Evolutionary conservation across 176 grass and related monocot species (phyloP), one percentile per base, ranked within the genome.

Genomic region (Paspalum vaginatum): DNA sequence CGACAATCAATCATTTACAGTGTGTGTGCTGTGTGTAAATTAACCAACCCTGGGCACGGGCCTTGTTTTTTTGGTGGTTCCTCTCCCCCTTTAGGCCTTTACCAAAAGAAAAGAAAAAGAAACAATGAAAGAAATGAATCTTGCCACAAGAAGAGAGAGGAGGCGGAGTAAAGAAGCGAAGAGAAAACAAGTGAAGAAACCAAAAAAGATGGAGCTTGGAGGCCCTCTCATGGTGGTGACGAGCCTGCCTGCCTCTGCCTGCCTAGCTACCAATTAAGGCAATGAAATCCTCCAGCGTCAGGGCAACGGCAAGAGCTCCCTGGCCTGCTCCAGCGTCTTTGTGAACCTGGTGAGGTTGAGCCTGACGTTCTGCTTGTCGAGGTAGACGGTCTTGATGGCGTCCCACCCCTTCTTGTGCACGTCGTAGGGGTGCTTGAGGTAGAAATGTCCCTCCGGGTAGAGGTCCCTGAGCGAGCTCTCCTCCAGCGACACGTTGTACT

Each of bases 401-500:
- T 47, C 43, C 89, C 87, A 96, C 0, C 90, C 93, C 43, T 90
- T 84, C 81, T 68, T 88, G 70, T 86, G 79, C 53, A 92, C 58
- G 18, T 81, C 86, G 50, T 79, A 59, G 0, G 90, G 90, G n/a
- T 92, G 87, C 39, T 61, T 51, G 18, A 96, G 11, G 82, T 89
- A 89, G 77, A 90, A 86, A 43, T 96, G 79, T 15, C 66, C 87
- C 78, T 62, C 63, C 0, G 93, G 93, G 46, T 96, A 96, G 2
- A 77, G 74, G 38, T 90, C 71, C 53, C 51, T 68, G 1, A 96
- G 85, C 70, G 82, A 90, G 84, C 93, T 95, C 78, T 96, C 90
- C 62, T 92, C 82, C 61, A 86, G 51, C 1, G 61, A 90, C 8
- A 96, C 86, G 42, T 88, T 90, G 79, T 96, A 95, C 64, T 95